A percentile compares a stretch with the other conserved stretches of the same genome.
Evolutionary conservation across 148 eudicot species (phyloP).

Genomic region (Spergularia bocconei): DNA sequence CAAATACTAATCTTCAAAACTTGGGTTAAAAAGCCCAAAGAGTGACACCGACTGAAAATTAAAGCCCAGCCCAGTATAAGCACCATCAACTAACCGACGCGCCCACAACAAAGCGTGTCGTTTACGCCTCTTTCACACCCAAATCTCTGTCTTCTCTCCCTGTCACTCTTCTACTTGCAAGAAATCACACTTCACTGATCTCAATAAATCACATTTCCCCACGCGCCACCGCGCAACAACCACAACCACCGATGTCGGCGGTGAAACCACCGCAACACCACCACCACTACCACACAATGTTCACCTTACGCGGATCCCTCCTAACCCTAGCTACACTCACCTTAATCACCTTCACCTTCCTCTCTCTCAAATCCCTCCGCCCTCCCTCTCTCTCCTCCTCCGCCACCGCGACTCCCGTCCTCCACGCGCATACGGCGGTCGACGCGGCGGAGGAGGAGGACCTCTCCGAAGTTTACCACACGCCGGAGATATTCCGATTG

Average conservation of each 20-base stretch:
- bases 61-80: neutral
- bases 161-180: no score
- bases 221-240: slow-evolving; percentile 19
- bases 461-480: slow-evolving; percentile 51
- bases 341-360: slow-evolving; percentile 55
- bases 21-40: neutral
- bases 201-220: neutral
- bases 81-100: neutral
- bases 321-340: slow-evolving; percentile 63
- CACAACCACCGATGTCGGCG: slow-evolving; percentile 43
- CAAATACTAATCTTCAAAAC: no score
- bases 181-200: neutral
- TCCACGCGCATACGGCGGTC: neutral
- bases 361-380: slow-evolving; percentile 61
- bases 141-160: neutral
- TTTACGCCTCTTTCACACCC: neutral
- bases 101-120: neutral
- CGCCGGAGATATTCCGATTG: slow-evolving; percentile 53
- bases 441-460: slow-evolving; percentile 18
- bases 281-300: slow-evolving; percentile 28
- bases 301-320: slow-evolving; percentile 54
- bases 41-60: neutral
- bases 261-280: slow-evolving; percentile 32
- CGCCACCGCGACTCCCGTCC: slow-evolving; percentile 18
- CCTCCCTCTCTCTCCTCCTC: slow-evolving; percentile 33